phyloP scores from a whole-genome alignment of 2,329 filamentous ascomycete species.

The Pyrenophora seminiperda region DNA sequence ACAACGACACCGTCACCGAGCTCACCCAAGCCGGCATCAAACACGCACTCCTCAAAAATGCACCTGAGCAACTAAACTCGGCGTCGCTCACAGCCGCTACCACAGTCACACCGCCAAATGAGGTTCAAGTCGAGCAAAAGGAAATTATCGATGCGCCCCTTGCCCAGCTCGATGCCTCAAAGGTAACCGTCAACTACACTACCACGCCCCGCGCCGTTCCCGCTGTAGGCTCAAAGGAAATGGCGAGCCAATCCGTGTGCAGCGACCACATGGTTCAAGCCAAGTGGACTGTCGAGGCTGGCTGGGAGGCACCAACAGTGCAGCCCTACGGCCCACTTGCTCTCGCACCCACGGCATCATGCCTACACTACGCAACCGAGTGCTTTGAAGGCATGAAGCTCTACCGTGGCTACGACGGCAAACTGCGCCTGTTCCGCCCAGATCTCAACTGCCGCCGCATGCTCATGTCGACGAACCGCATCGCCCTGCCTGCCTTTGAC shows the following conservation, averaged over 20 bases:
- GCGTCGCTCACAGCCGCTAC: constrained; percentile 30
- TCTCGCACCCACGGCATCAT: constrained; percentile 79
- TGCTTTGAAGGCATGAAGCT: constrained; percentile 89
- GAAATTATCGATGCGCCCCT: constrained; percentile 32
- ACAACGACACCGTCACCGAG: constrained; percentile 31
- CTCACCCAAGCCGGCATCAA: constrained; percentile 44
- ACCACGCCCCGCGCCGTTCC: constrained; percentile 51
- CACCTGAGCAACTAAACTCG: constrained; percentile 37
- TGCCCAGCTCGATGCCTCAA: constrained; percentile 52
- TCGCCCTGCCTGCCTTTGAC: constrained; percentile 76
- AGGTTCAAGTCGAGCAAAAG: constrained; percentile 18
- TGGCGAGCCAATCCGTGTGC: constrained; percentile 53
- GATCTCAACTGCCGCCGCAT: constrained; percentile 72
- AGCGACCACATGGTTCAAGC: constrained; percentile 90
- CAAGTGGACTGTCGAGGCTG: constrained; percentile 66
- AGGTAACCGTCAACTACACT: constrained; percentile 50
- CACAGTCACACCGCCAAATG: constrained; percentile 33
- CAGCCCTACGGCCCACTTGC: constrained; percentile 77
- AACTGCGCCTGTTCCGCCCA: constrained; percentile 78
- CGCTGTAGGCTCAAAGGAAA: constrained; percentile 47
- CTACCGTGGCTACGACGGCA: constrained; percentile 70
- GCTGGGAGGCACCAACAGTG: constrained; percentile 76
- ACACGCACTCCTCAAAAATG: constrained; percentile 36
- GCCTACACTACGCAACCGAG: constrained; percentile 87
- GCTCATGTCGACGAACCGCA: constrained; percentile 61